A percentile compares a stretch with the other conserved stretches of the same genome.
These are phyloP conservation scores for Tricholoma matsutake DNA, from an alignment of 768 basidiomycete genomes.

Conservation along the genomic window DNA sequence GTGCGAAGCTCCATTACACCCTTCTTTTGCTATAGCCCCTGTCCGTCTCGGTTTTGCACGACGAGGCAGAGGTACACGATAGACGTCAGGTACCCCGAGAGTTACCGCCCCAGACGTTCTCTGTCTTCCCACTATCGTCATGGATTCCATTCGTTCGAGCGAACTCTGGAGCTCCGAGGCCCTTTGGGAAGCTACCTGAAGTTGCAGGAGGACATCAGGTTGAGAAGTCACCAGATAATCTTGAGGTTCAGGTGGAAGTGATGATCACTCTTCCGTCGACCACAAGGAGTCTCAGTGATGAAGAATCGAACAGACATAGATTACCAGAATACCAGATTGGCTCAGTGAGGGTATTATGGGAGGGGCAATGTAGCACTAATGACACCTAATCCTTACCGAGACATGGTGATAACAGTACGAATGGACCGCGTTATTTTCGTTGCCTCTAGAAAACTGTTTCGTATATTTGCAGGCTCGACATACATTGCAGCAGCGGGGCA, in stretches of 20 bases:
- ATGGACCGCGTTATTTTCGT: not conserved
- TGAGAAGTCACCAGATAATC: slow-evolving; percentile 16
- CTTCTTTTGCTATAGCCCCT: not conserved
- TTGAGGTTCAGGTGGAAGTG: slow-evolving; percentile 37
- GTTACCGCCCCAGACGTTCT: not conserved
- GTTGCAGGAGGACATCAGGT: not conserved
- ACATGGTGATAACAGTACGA: not conserved
- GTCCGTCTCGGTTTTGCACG: not conserved
- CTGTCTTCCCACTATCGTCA: slow-evolving; percentile 9
- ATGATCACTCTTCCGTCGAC: slow-evolving; percentile 46
- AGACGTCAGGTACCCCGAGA: not conserved
- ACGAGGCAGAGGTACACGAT: not conserved
- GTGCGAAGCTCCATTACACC: not conserved
- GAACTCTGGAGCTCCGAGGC: not conserved
- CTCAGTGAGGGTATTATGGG: slow-evolving; percentile 35
- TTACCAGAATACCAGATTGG: slow-evolving; percentile 44
- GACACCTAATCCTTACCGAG: not conserved
- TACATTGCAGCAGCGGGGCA: not conserved
- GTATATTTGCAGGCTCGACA: not conserved
- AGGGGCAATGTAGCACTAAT: slow-evolving; percentile 2
- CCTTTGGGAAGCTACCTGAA: not conserved
- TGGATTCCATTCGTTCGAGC: slow-evolving; percentile 8
- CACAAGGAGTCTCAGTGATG: not conserved
- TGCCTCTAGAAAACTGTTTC: not conserved
- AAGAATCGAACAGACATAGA: slow-evolving; percentile 5